phyloP scores from a whole-genome alignment of 1,139 yeast genomes.

The Nakaseomyces nivariensis region DNA sequence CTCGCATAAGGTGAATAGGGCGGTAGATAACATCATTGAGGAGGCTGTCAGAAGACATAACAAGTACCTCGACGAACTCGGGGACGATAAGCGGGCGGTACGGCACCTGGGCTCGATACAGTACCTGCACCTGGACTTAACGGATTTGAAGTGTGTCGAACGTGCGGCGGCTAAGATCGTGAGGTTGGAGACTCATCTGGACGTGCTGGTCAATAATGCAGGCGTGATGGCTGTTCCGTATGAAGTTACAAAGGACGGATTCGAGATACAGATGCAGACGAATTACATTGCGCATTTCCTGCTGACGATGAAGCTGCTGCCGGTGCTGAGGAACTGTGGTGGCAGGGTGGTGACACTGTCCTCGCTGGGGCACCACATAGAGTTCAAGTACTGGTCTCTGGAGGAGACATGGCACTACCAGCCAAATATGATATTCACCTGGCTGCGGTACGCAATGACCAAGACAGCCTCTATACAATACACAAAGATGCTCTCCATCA shows the following conservation, averaged over 20 bases:
- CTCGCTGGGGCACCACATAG: slow-evolving; percentile 59
- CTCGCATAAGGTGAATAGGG: slow-evolving; percentile 42
- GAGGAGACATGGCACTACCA: slow-evolving; percentile 43
- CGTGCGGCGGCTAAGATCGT: slow-evolving; percentile 44
- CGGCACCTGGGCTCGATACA: slow-evolving; percentile 47
- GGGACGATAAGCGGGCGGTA: slow-evolving; percentile 6
- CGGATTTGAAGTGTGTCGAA: slow-evolving; percentile 48
- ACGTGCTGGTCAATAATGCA: slow-evolving; percentile 67
- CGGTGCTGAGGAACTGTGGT: slow-evolving; percentile 38
- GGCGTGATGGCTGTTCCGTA: slow-evolving; percentile 75
- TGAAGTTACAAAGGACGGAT: slow-evolving; percentile 54
- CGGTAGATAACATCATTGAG: slow-evolving; percentile 43
- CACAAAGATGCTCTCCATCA: slow-evolving; percentile 52
- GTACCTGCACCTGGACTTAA: slow-evolving; percentile 53
- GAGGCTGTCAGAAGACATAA: slow-evolving; percentile 38
- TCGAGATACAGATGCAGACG: slow-evolving; percentile 73
- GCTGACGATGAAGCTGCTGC: slow-evolving; percentile 52
- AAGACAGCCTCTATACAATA: slow-evolving; percentile 75
- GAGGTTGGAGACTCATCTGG: slow-evolving; percentile 42
- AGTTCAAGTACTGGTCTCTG: slow-evolving; percentile 42
- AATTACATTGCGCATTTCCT: slow-evolving; percentile 71
- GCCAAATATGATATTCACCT: slow-evolving; percentile 63
- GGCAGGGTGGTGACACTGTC: slow-evolving; percentile 56
- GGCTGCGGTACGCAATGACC: slow-evolving; percentile 73
- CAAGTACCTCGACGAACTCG: background rate